These are phyloP conservation scores for Daldinia childiae DNA, from an alignment of 495 filamentous ascomycete species.

Conservation along the genomic window DNA sequence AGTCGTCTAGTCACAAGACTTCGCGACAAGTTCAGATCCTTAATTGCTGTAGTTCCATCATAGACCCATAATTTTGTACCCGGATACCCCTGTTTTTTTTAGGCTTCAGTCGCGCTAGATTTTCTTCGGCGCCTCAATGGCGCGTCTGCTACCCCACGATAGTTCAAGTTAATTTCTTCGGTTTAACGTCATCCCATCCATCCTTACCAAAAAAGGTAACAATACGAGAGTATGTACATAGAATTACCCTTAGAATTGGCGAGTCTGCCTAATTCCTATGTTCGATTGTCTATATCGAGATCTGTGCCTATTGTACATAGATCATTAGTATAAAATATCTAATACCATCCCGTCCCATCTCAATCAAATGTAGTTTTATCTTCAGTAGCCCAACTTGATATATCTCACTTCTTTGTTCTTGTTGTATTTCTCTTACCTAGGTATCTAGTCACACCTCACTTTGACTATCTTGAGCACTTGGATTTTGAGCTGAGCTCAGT, in stretches of 20 bases:
- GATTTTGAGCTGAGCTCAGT: neutral
- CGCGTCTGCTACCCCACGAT: neutral
- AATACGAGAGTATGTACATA: neutral
- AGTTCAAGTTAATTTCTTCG: neutral
- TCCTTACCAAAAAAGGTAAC: neutral
- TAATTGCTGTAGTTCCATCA: neutral
- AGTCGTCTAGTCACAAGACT: slow-evolving; percentile 33
- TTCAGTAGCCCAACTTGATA: neutral
- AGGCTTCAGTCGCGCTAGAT: slow-evolving; percentile 39
- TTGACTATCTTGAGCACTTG: neutral
- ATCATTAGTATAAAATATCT: slow-evolving; percentile 19
- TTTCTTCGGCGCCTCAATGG: neutral
- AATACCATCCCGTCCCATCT: slow-evolving; percentile 8
- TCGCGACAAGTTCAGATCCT: slow-evolving; percentile 23
- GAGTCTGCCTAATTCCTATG: slow-evolving; percentile 32
- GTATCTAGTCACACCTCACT: neutral
- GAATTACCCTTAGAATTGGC: neutral
- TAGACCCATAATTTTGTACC: neutral
- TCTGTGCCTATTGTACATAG: neutral
- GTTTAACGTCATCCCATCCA: neutral
- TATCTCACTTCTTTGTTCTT: neutral
- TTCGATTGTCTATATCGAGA: slow-evolving; percentile 10
- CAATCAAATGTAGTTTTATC: slow-evolving; percentile 3
- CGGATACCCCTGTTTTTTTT: slow-evolving; percentile 19
- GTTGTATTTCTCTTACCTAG: neutral